A percentile compares a stretch with the other conserved stretches of the same genome.
Conservation (phyloP, 2,329 filamentous ascomycete genomes). For the Alternaria triticina region DNA sequence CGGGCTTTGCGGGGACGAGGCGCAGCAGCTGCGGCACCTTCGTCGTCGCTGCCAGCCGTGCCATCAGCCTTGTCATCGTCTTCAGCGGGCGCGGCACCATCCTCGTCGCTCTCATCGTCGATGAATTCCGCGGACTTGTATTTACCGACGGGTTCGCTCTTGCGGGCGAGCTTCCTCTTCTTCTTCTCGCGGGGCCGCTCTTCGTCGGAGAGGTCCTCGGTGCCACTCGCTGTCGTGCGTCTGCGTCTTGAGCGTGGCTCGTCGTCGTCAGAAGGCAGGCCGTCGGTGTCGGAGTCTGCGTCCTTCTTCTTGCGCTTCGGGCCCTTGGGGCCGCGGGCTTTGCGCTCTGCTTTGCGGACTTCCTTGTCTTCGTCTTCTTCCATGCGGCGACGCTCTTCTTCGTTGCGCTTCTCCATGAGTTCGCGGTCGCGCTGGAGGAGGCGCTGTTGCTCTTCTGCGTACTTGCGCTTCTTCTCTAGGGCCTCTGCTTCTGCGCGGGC, state of each 20-base stretch:
- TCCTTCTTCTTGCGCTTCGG: conserved; percentile 68
- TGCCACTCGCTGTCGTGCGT: conserved; percentile 46
- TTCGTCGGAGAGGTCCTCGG: conserved; percentile 60
- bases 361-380: conserved; percentile 75
- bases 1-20: conserved; percentile 38
- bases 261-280: conserved; percentile 35
- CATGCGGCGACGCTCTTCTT: conserved; percentile 70
- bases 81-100: conserved; percentile 28
- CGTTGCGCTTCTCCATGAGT: conserved; percentile 72
- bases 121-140: conserved; percentile 88
- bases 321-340: conserved; percentile 57
- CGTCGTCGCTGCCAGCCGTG: conserved; percentile 26
- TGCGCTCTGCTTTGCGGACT: conserved; percentile 69
- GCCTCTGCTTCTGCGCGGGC: conserved; percentile 71
- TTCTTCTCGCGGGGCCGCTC: conserved; percentile 67
- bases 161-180: conserved; percentile 65
- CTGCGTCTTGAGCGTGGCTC: conserved; percentile 50
- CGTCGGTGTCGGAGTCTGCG: conserved; percentile 55
- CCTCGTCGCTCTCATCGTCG: conserved; percentile 67
- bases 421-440: conserved; percentile 77
- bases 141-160: conserved; percentile 61
- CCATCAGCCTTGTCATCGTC: conserved; percentile 20
- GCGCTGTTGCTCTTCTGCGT: conserved; percentile 82
- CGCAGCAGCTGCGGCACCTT: conserved; percentile 26
- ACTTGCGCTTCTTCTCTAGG: conserved; percentile 76